Base-by-base conservation (phyloP, 345 rosid genomes). In the Pistacia integerrima region DNA sequence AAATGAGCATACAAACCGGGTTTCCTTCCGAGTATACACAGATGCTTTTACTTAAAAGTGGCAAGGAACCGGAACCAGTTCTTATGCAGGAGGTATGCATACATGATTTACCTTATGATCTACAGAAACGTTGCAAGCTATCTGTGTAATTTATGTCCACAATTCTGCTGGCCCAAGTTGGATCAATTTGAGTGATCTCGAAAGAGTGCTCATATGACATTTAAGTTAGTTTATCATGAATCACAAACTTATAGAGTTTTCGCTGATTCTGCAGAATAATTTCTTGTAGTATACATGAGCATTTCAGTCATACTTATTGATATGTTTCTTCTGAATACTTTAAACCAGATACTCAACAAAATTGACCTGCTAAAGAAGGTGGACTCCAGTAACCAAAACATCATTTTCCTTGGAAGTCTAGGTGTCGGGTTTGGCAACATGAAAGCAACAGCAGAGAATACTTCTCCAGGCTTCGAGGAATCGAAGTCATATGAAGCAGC, bases 391-490 rank as follows among this genome's bases (percentile, higher is more conserved):
- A 76, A 70, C 72, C 76, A 55, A 54, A 85, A 76, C 78, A 73
- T 67, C 4, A 73, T 84, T 59, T 78, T 77, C 71, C 76, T 89
- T 0, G 91, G 89, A 64, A 86, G 81, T 30, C 83, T 84, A 28
- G 87, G 94, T 3, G 81, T 80, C 9, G 98, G 97, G 62, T 95
- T 92, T 2, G 99, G 98, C 35, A 83, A 90, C 88, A 48, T 88
- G 80, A 59, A 30, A 1, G 97, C 91, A 2, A 90, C 97, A 4
- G 74, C 72, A 4, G 92, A 89, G 73, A 92, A 93, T 71, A 57
- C 79, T 8, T 85, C 85, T 7, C 90, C 98, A 8, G 97, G 92
- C 78, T 55, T 8, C 8, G 92, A 90, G 75, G 96, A 90, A 73
- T 67, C 81, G 1, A 90, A 87, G 84, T 74, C 86, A 20, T 77